These are phyloP conservation scores for Blastomyces parvus DNA, from an alignment of 2,329 filamentous ascomycete species.

Conservation along the genomic window DNA sequence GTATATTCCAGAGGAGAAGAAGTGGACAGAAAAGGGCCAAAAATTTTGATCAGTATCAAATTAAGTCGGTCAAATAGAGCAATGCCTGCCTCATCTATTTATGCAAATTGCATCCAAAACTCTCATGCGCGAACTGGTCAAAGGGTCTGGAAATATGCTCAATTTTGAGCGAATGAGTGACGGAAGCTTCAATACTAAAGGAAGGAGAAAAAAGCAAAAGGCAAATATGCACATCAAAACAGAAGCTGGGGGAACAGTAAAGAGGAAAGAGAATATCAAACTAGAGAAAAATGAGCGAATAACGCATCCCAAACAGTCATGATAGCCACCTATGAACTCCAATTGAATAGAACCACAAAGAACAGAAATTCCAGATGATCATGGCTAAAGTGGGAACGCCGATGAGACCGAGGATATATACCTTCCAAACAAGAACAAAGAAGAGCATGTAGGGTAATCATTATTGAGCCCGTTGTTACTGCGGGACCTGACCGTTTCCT, in stretches of 20 bases:
- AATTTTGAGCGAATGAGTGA: not conserved
- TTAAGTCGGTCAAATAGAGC: not conserved
- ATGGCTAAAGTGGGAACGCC: not conserved
- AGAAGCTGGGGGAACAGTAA: not conserved
- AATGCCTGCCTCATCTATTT: not conserved
- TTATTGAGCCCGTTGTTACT: constrained; percentile 5
- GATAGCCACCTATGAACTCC: not conserved
- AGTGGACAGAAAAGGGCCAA: no score
- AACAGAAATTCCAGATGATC: not conserved
- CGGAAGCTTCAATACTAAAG: not conserved
- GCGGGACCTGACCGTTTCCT: constrained; percentile 5
- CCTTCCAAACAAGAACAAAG: constrained; percentile 1
- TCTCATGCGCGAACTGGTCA: not conserved
- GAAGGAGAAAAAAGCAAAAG: not conserved
- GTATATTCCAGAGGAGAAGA: no score
- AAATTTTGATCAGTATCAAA: not conserved
- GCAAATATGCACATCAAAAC: not conserved
- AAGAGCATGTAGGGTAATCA: constrained; percentile 6
- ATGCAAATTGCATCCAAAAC: not conserved
- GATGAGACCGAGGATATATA: not conserved
- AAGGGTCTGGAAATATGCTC: not conserved
- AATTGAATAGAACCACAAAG: not conserved
- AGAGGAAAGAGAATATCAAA: not conserved
- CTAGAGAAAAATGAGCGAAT: not conserved
- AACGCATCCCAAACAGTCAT: not conserved